Percentiles rank a stretch among this genome's conserved stretches.
Evolutionary conservation across 2,329 filamentous ascomycete species (phyloP).

Genomic region (Sarocladium strictum): DNA sequence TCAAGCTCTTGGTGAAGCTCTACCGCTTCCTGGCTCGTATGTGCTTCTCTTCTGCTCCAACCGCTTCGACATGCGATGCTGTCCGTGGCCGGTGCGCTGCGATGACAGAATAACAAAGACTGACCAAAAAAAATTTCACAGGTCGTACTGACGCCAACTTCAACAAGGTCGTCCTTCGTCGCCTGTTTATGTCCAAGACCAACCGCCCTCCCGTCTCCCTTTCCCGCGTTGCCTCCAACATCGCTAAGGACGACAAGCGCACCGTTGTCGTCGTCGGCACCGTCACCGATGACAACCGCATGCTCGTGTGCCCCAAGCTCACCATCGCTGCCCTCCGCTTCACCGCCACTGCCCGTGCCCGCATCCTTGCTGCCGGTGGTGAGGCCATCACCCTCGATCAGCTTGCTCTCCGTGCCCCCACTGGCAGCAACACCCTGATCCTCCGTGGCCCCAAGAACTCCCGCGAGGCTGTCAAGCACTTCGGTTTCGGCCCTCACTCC

Average conservation of each 20-base stretch:
- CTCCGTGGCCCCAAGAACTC: constrained; percentile 98
- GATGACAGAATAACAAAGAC: not conserved
- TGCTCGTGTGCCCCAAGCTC: constrained; percentile 84
- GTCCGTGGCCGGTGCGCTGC: not conserved
- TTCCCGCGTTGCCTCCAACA: constrained; percentile 76
- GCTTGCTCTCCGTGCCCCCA: constrained; percentile 90
- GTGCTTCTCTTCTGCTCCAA: constrained; percentile 28
- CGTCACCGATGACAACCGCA: constrained; percentile 96
- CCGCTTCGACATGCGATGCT: not conserved
- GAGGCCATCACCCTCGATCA: constrained; percentile 95
- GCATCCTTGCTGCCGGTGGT: constrained; percentile 89
- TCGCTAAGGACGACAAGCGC: constrained; percentile 65
- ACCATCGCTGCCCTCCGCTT: constrained; percentile 92
- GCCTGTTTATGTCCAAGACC: constrained; percentile 97
- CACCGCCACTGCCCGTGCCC: constrained; percentile 90
- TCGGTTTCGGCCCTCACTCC: constrained; percentile 95
- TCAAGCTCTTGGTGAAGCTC: constrained; percentile 96
- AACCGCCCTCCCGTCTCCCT: constrained; percentile 95
- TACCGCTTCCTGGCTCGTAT: constrained; percentile 95
- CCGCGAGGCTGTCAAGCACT: constrained; percentile 98
- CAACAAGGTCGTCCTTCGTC: constrained; percentile 98
- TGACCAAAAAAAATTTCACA: constrained; percentile 26
- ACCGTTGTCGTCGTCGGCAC: constrained; percentile 92
- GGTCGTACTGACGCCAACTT: constrained; percentile 94
- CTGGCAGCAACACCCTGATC: constrained; percentile 93